Base-by-base conservation (phyloP, 192 early-diverging fungal genomes). In the Coemansia aciculifera region DNA sequence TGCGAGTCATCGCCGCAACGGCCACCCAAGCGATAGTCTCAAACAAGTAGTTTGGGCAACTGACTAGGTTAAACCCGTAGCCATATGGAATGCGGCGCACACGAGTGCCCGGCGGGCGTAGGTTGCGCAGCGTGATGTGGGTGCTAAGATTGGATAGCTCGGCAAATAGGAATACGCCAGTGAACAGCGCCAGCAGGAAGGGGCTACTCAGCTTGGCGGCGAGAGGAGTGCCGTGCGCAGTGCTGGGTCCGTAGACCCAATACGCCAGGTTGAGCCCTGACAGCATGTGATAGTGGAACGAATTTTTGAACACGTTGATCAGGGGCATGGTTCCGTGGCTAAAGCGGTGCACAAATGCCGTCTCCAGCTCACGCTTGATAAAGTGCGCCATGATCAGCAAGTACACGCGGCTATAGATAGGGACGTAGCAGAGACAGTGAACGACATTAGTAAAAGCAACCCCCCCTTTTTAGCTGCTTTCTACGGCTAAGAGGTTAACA, bases 321-420 rank as follows among this genome's bases (percentile, higher is more conserved):
- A 95, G 83, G n/a, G 96, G 96, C 96, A 98, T 98, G 9, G 95
- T 96, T 31, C 91, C 93, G 71, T 95, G 91, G 40, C 89, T 92
- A 78, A 97, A 97, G 23, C 92, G 90, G 73, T 98, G 95, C 32
- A 97, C 90, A 87, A 93, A 94, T 2, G 93, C 62, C 3, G 96
- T 97, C 71, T 98, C 96, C 46, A 89, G 87, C 81, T 97, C 94
- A 23, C 96, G 90, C 84, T 98, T 97, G 67, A 91, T 63, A 74
- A 96, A 98, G 73, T 97, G 96, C 17, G 87, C 69, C 83, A 95
- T 88, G 62, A 89, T 77, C 75, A 96, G 69, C 36, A 83, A 56
- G 64, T 87, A 90, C 5, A 88, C 86, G 38, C 86, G 77, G 19
- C 89, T 94, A 83, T 69, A 74, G 7, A n/a, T 61, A 51, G 36